Evolutionary conservation across 1,139 yeast genomes (phyloP).

Genomic region (Candida labiduridarum): DNA sequence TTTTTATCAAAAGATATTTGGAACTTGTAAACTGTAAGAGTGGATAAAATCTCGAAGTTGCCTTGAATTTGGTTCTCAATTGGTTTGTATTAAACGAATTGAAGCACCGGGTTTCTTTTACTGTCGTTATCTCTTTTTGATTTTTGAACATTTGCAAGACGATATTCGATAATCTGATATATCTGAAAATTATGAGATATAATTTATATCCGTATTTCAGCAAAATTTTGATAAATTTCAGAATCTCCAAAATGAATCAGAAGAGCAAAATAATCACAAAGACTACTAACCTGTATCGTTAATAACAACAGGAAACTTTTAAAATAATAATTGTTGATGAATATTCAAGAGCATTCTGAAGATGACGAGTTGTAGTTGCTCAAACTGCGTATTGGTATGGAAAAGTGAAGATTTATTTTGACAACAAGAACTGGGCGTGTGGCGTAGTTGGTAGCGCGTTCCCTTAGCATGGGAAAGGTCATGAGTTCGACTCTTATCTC

Average conservation of each 20-base stretch:
- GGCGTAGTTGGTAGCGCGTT: conserved; percentile 76
- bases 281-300: too few species aligned
- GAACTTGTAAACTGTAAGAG: too few species aligned
- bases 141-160: too few species aligned
- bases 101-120: too few species aligned
- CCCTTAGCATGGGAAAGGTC: conserved; percentile 71
- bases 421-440: conserved; percentile 48
- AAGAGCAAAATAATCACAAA: not conserved
- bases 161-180: not conserved
- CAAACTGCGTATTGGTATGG: too few species aligned
- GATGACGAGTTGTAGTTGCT: too few species aligned
- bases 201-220: not conserved
- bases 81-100: too few species aligned
- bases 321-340: not conserved
- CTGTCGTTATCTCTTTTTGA: too few species aligned
- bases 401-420: not conserved
- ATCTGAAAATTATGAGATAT: too few species aligned
- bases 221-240: not conserved
- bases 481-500: conserved; percentile 70
- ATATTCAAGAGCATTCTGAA: too few species aligned
- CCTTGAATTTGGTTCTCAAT: not conserved
- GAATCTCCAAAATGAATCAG: not conserved
- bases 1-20: not conserved
- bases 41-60: too few species aligned
- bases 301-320: not conserved